Conservation (phyloP, 257 asterid genomes). For the Ehretia macrophylla region DNA sequence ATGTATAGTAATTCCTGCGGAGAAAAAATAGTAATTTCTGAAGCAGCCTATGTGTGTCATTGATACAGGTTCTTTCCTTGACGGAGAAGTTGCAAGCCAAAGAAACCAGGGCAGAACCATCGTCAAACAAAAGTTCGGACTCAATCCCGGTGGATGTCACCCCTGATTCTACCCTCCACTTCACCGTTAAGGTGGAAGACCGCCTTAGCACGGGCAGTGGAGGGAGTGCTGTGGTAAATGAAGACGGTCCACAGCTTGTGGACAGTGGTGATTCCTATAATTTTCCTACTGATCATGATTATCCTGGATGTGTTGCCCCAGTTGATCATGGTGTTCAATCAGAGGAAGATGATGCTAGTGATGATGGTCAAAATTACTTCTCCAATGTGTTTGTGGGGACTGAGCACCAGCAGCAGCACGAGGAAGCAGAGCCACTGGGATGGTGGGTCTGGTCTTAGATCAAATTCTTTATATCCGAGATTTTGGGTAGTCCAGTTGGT, state of each 20-base stretch:
- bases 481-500: too few species aligned
- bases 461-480: too few species aligned
- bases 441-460: constrained; percentile 74
- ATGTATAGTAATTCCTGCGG: too few species aligned
- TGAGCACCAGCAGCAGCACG: constrained; percentile 37
- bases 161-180: constrained; percentile 17
- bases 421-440: constrained; percentile 48
- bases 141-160: constrained; percentile 16
- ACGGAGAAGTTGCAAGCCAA: constrained; percentile 55
- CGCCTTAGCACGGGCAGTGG: constrained; percentile 41
- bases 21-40: too few species aligned
- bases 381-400: constrained; percentile 38
- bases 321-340: constrained; percentile 24
- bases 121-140: neutral
- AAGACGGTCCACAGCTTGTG: constrained; percentile 39
- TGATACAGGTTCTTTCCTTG: constrained; percentile 56
- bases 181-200: constrained; percentile 45
- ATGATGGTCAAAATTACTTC: constrained; percentile 34
- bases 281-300: constrained; percentile 21
- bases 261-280: constrained; percentile 44
- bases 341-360: constrained; percentile 36
- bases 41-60: neutral
- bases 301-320: constrained; percentile 15
- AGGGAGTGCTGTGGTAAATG: constrained; percentile 45
- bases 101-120: constrained; percentile 23